These are phyloP conservation scores for Solanum clarkiae DNA, from an alignment of 257 asterid species.

Conservation along the genomic window DNA sequence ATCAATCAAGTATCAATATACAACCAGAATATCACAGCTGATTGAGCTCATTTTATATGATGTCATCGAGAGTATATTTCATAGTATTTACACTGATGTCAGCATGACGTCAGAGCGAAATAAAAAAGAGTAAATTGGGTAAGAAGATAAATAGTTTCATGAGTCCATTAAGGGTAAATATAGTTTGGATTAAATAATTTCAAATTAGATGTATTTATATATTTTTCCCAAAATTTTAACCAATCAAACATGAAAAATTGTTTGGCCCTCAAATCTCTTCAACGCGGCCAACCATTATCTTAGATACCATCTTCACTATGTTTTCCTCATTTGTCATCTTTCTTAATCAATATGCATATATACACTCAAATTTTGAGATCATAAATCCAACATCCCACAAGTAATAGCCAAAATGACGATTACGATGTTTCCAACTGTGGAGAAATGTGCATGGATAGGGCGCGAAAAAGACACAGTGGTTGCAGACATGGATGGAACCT, in stretches of 20 bases:
- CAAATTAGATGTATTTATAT: too few species aligned
- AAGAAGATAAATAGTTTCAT: too few species aligned
- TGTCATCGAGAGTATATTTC: too few species aligned
- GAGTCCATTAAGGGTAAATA: too few species aligned
- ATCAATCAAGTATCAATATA: too few species aligned
- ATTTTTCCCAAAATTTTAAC: not conserved
- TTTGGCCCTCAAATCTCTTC: not conserved
- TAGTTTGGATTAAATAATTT: too few species aligned
- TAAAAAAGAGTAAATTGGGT: too few species aligned
- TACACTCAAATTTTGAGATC: not conserved
- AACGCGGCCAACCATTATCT: not conserved
- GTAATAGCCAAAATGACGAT: not conserved
- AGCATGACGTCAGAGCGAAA: too few species aligned
- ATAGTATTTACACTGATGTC: too few species aligned
- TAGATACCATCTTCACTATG: not conserved
- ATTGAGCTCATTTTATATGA: too few species aligned
- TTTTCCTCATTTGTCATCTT: not conserved
- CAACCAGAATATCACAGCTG: too few species aligned
- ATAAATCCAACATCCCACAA: too few species aligned
- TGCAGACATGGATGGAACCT: slow-evolving; percentile 58
- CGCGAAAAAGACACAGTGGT: slow-evolving; percentile 46
- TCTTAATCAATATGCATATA: not conserved
- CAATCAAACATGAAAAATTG: not conserved
- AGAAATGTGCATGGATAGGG: slow-evolving; percentile 32
- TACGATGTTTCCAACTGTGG: slow-evolving; percentile 27